phyloP scores from a whole-genome alignment of 345 rosid genomes.

The Gossypium bickii region DNA sequence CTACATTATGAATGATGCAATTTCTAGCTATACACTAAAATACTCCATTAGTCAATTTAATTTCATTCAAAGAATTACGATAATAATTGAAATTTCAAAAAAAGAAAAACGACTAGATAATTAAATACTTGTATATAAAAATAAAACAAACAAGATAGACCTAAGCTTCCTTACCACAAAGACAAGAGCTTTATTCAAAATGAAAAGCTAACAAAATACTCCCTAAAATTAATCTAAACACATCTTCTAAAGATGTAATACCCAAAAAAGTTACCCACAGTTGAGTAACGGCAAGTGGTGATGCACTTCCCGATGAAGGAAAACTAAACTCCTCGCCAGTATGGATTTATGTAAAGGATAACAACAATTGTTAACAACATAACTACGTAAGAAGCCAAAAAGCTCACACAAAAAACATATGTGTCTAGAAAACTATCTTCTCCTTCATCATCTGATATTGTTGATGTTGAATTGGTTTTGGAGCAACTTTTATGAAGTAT shows the following conservation, averaged over 20 bases:
- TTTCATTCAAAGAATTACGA: too few relatives aligned
- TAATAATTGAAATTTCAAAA: too few relatives aligned
- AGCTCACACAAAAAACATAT: neutral
- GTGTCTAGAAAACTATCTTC: neutral
- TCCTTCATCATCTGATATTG: neutral
- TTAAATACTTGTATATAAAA: too few relatives aligned
- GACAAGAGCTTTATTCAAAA: too few relatives aligned
- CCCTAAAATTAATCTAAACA: neutral
- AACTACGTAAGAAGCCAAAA: neutral
- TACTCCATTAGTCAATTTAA: too few relatives aligned
- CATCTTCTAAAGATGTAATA: neutral
- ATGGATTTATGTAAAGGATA: neutral
- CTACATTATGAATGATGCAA: too few relatives aligned
- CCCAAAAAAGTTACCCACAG: neutral
- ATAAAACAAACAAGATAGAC: too few relatives aligned
- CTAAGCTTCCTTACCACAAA: too few relatives aligned
- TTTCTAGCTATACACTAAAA: too few relatives aligned
- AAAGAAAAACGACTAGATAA: too few relatives aligned
- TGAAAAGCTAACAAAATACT: too few relatives aligned
- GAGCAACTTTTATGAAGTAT: neutral
- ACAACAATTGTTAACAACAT: neutral
- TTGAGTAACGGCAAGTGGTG: neutral
- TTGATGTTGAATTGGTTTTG: neutral
- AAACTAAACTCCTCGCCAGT: slow-evolving; percentile 6
- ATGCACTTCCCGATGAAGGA: neutral